Percentiles rank a stretch among this genome's conserved stretches.
Evolutionary conservation across 23 red algal genomes (phyloP).

Genomic region (Cyanidium caldarium): DNA sequence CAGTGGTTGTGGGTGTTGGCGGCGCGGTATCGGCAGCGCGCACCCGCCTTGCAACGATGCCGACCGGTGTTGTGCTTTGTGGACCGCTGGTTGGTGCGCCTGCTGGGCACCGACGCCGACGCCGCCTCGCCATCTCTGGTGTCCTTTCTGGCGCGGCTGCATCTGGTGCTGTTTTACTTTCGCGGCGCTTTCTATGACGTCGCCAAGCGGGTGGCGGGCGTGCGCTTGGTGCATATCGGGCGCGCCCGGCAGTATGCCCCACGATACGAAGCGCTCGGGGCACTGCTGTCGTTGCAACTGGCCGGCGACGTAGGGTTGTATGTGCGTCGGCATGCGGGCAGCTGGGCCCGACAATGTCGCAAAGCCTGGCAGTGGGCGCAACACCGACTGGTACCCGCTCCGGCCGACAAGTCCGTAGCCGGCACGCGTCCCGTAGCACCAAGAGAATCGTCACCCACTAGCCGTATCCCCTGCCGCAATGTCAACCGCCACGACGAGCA

Average conservation of each 20-base stretch:
- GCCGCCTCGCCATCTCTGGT: background rate
- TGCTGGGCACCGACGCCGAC: background rate
- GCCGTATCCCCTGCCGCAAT: background rate
- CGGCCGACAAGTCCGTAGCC: background rate
- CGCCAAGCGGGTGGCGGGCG: background rate
- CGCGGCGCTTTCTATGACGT: background rate
- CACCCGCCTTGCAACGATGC: background rate
- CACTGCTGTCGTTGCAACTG: background rate
- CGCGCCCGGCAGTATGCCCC: background rate
- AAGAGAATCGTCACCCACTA: background rate
- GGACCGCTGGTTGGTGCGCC: background rate
- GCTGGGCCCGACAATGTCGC: background rate
- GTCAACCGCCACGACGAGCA: background rate
- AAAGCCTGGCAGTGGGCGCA: background rate
- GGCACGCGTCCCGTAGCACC: too few relatives aligned
- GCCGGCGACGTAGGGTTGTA: background rate
- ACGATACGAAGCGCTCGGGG: background rate
- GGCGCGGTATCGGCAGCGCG: background rate
- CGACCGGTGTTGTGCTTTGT: background rate
- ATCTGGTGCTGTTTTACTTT: conserved; percentile 1
- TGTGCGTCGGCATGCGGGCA: background rate
- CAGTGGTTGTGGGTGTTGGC: too few relatives aligned
- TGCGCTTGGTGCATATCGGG: background rate
- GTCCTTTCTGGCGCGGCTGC: background rate
- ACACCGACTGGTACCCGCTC: background rate